Evolutionary conservation across 2,329 filamentous ascomycete genomes (phyloP).

Genomic region (Thelonectria blattea): DNA sequence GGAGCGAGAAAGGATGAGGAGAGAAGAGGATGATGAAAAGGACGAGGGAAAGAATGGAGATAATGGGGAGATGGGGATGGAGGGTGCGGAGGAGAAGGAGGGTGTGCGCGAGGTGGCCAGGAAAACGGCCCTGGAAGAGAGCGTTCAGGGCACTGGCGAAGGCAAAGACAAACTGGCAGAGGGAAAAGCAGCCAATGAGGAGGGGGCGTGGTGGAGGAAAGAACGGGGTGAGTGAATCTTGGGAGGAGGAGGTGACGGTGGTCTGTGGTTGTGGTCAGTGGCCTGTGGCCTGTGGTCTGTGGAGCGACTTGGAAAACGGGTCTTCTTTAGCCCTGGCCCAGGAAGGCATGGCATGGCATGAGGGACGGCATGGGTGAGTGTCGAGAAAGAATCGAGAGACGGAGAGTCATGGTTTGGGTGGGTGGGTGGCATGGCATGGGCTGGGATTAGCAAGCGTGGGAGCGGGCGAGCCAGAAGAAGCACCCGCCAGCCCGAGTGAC

Average conservation of each 20-base stretch:
- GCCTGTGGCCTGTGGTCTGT: too few relatives aligned
- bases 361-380: background rate
- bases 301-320: conserved; percentile 16
- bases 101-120: conserved; percentile 12
- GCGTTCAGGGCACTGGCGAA: background rate
- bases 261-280: too few relatives aligned
- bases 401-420: background rate
- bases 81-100: conserved; percentile 36
- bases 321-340: conserved; percentile 8
- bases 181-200: background rate
- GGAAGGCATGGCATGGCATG: background rate
- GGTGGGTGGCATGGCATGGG: conserved; percentile 9
- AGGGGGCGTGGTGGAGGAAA: background rate
- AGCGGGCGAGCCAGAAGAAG: conserved; percentile 4
- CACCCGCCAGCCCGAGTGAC: conserved; percentile 3
- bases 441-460: background rate
- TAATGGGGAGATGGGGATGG: conserved; percentile 37
- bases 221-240: background rate
- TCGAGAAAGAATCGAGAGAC: background rate
- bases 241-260: conserved; percentile 6
- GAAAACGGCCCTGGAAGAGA: background rate
- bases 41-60: conserved; percentile 30
- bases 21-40: conserved; percentile 37
- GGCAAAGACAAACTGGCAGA: conserved; percentile 1
- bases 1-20: conserved; percentile 29